Base-by-base conservation (phyloP, 805 yeast species). In the Yarrowia sp. region DNA sequence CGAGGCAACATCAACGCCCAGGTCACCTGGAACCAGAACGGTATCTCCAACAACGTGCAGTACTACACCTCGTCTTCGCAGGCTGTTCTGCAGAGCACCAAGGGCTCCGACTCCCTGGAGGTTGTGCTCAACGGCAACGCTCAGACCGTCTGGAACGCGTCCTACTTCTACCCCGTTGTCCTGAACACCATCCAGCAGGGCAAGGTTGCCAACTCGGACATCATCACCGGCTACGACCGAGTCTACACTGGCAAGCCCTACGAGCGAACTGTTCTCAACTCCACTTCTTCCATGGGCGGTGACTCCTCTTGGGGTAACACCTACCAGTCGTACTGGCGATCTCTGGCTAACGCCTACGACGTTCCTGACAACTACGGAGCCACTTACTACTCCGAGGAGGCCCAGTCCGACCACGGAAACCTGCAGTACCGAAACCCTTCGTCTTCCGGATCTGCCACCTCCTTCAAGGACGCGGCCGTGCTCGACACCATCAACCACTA, bases 151-250 rank as follows among this genome's bases (percentile, higher is more conserved):
- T 51, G 42, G 42, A 51, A 51, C 24, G 12, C 58, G 6, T 35
- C 58, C 6, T 51, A 51, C 58, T 51, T 33, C n/a, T 51, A 51
- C 58, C 58, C 58, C 24, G 16, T 51, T 3, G 42, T 51, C 5
- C 42, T 51, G 22, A 51, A 35, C 42, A 33, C 58, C 22, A 13
- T 33, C 7, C 29, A 33, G 22, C n/a, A 33, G 16, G 32, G 32
- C 24, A 12, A 25, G 32, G 41, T 35, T 4, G 14, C 42, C 29
- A 24, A 29, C 24, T 33, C 58, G 7, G 42, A 51, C 24, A 51
- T 51, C 14, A 19, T 51, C 24, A 51, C 58, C 6, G 58, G 58
- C n/a, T 51, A 33, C 41, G 58, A 51, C 18, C 41, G 58, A 2
- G 41, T 33, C 41, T 5, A 35, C 16, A 51, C 42, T 18, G 58